These are phyloP conservation scores for Apiospora marii DNA, from an alignment of 2,329 filamentous ascomycete species.

Conservation along the genomic window DNA sequence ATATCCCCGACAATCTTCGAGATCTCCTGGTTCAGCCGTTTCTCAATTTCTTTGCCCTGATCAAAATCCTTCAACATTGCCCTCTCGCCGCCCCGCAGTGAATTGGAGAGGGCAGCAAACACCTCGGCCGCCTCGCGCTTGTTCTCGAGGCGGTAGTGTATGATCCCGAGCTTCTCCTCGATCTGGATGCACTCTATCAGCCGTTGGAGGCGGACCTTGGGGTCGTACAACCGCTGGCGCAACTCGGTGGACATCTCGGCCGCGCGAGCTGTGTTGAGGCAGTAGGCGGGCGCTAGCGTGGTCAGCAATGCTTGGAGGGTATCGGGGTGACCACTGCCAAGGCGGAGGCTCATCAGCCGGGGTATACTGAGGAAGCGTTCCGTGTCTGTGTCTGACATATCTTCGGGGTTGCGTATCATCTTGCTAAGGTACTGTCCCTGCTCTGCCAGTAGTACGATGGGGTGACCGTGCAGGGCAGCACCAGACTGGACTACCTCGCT, in stretches of 20 bases:
- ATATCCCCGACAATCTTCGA: background rate
- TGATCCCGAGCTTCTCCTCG: background rate
- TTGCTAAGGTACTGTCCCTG: background rate
- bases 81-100: background rate
- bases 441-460: background rate
- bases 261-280: background rate
- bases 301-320: background rate
- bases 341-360: background rate
- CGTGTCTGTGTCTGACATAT: background rate
- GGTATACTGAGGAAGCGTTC: background rate
- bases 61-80: background rate
- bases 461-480: background rate
- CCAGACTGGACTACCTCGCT: background rate
- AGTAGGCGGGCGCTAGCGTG: background rate
- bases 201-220: background rate
- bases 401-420: background rate
- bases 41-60: background rate
- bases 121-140: background rate
- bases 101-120: background rate
- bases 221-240: background rate
- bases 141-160: background rate
- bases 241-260: background rate
- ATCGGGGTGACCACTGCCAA: background rate
- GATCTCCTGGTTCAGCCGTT: background rate
- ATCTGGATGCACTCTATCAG: background rate